Base-by-base conservation (phyloP, 2,329 filamentous ascomycete genomes). In the Botrytis fragariae region DNA sequence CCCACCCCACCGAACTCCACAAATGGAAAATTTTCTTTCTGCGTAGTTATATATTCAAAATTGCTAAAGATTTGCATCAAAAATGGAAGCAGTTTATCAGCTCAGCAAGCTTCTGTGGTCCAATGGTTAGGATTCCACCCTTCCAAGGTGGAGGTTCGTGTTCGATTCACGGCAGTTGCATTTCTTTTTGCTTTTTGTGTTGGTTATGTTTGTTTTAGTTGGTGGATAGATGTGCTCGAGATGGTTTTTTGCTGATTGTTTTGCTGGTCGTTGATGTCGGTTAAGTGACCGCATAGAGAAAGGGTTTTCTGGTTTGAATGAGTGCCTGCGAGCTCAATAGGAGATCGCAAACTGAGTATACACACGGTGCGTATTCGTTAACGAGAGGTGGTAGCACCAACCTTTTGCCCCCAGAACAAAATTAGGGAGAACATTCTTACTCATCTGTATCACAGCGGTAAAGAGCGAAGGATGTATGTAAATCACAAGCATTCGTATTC, bases 71-170 rank as follows among this genome's bases (percentile, higher is more conserved):
- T n/a, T n/a, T n/a, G n/a, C n/a, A 64, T 7, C 10, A 64, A 64
- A 25, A 2, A 45, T 12, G 2, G 29, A 45, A 63, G n/a, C 14
- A 44, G 25, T 29, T 18, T 10, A 12, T 14, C 1, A 22, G n/a
- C 39, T 63, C 3, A 4, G 1, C 18, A 54, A 35, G 62, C 62
- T 64, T 64, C 62, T 32, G n/a, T 64, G 62, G 61, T 63, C 61
- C 61, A 63, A 63, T 63, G 61, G 61, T 63, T 63, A 63, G 61
- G 39, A 63, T 63, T 64, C 62, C 62, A 64, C 62, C 62, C 62
- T 64, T 64, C 62, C 62, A 63, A 54, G 62, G 62, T 64, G 62
- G 62, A 64, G 62, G 62, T 64, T 35, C n/a, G 62, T 48, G 62
- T 64, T 62, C 69, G 39, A 71, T 60, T 45, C 32, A 29, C 42